A percentile compares a stretch with the other conserved stretches of the same genome.
Evolutionary conservation across 2,329 filamentous ascomycete species (phyloP).

Genomic region (Epichloe glyceriae): DNA sequence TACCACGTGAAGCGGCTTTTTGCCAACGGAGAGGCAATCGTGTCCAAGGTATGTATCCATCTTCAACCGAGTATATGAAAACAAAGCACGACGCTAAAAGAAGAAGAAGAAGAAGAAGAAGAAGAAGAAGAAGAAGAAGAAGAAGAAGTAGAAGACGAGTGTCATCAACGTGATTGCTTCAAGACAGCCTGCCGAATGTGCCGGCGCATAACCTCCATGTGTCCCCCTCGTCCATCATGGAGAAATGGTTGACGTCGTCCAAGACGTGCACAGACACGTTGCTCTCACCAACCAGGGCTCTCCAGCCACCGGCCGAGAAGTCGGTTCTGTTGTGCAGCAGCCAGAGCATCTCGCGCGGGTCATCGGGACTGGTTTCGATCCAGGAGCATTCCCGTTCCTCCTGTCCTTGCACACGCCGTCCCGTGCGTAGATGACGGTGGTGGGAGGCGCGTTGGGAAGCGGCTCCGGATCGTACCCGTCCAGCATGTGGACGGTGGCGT

Average conservation of each 20-base stretch:
- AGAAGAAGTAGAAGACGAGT: too few species aligned
- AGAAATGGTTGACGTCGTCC: conserved; percentile 59
- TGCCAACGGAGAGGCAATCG: too few species aligned
- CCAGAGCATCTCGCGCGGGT: conserved; percentile 54
- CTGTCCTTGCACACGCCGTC: conserved; percentile 41
- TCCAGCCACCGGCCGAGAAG: conserved; percentile 31
- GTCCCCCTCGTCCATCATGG: conserved; percentile 43
- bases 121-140: too few species aligned
- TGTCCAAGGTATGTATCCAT: too few species aligned
- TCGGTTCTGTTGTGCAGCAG: conserved; percentile 60
- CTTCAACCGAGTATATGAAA: too few species aligned
- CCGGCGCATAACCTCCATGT: too few species aligned
- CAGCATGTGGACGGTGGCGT: conserved; percentile 52
- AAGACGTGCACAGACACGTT: conserved; percentile 59
- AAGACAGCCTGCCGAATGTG: too few species aligned
- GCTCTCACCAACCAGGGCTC: conserved; percentile 25
- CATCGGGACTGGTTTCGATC: conserved; percentile 26
- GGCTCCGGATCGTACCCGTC: conserved; percentile 55
- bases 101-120: too few species aligned
- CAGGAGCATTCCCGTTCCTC: conserved; percentile 39
- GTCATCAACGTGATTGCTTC: too few species aligned
- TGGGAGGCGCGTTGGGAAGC: conserved; percentile 30
- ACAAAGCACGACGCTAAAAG: too few species aligned
- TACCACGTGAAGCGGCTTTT: too few species aligned
- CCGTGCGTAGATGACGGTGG: conserved; percentile 53